Base-by-base conservation (phyloP, 1,284 basidiomycete species). In the Cryptococcus sp. region DNA sequence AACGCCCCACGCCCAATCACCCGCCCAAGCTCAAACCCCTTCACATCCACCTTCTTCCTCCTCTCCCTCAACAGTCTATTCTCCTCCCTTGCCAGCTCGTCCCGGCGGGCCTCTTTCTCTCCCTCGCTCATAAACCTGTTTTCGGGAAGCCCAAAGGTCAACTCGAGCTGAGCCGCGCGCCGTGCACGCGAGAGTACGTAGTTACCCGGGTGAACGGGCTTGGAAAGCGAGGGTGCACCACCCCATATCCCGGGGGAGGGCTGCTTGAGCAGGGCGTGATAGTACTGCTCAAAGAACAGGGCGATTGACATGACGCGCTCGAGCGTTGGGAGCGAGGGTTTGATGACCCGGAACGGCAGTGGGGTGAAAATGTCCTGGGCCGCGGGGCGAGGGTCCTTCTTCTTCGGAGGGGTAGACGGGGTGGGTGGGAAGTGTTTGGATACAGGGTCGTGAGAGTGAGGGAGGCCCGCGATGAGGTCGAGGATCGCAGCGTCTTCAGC, bases 1-100 rank as follows among this genome's bases (percentile, higher is more conserved):
- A 98, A 98, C 6, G 95, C 94, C 68, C 93, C 94, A 74, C 96
- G 91, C 44, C 95, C 94, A 70, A 98, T 96, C 47, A 91, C 93
- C 81, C 96, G 90, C 64, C 97, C 83, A 75, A 89, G 89, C 62
- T 86, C 82, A 76, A 98, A 98, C 39, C 87, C 87, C 66, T 85
- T 88, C 53, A 85, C 85, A 68, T 89, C 88, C 44, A 97, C 87
- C 72, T 87, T 88, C 48, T 82, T 82, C 64, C 93, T 82, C 59
- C 85, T 82, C 66, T 93, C 91, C 49, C 93, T 85, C 68, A 97
- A 80, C 75, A 94, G 88, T 49, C 87, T 86, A 1, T 88, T 91
- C 80, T 97, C 93, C 70, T 91, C 92, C 73, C 86, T 83, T 46
- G 82, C 80, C 89, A 91, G 92, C 46, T 86, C 85, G 50, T 81